phyloP scores from a whole-genome alignment of 495 filamentous ascomycete species.

The Pyronema domesticum region DNA sequence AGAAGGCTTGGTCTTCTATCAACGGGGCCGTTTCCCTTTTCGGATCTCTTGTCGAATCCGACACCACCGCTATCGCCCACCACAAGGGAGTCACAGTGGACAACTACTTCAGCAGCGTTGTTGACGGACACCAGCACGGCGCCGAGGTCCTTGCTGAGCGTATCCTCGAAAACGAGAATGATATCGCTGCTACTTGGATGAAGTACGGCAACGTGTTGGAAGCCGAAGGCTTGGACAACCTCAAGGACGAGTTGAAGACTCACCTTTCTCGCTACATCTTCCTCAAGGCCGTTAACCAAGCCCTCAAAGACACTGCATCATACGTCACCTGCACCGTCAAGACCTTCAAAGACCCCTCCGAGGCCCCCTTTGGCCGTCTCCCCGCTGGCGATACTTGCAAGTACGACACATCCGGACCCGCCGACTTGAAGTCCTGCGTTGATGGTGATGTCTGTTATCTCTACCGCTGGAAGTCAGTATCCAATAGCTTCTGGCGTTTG shows the following conservation, averaged over 20 bases:
- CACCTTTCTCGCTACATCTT: neutral
- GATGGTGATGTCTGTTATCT: conserved; percentile 15
- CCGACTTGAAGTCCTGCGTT: neutral
- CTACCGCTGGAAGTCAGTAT: conserved; percentile 12
- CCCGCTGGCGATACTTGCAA: neutral
- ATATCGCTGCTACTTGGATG: too few species aligned
- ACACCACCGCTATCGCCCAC: too few species aligned
- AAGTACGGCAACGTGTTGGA: too few species aligned
- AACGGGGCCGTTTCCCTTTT: too few species aligned
- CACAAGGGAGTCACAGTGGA: too few species aligned
- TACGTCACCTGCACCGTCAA: conserved; percentile 1
- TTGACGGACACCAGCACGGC: too few species aligned
- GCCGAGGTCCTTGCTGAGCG: too few species aligned
- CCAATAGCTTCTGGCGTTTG: conserved; percentile 9
- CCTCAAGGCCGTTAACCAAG: neutral
- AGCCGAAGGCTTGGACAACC: too few species aligned
- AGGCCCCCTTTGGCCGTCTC: neutral
- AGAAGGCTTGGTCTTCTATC: too few species aligned
- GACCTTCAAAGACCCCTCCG: neutral
- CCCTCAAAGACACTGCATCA: neutral
- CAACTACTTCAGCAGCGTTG: too few species aligned
- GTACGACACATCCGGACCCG: neutral
- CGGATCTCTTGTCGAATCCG: too few species aligned
- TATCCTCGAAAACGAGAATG: too few species aligned
- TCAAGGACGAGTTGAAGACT: neutral